phyloP scores from a whole-genome alignment of 2,329 filamentous ascomycete species.

The Plectosphaerella plurivora region DNA sequence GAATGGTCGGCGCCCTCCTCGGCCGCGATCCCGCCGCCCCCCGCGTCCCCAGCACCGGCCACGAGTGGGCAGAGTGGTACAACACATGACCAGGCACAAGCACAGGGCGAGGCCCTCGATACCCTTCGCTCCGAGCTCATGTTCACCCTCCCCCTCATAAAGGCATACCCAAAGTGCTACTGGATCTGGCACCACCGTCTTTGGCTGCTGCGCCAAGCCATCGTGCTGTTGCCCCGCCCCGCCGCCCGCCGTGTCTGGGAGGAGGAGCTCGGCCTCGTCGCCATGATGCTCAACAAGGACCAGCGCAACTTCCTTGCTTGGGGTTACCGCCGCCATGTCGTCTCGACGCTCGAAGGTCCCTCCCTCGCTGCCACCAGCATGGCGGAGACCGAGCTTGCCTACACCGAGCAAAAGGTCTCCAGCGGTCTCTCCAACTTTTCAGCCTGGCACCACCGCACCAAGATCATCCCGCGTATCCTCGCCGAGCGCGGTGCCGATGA shows the following conservation, averaged over 20 bases:
- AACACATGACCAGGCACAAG: slow-evolving; percentile 34
- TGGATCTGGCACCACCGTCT: slow-evolving; percentile 98
- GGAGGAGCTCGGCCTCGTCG: slow-evolving; percentile 74
- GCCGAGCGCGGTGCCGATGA: slow-evolving; percentile 64
- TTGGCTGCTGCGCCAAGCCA: slow-evolving; percentile 76
- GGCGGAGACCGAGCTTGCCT: slow-evolving; percentile 77
- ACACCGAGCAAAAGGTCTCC: slow-evolving; percentile 84
- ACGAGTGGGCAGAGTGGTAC: slow-evolving; percentile 48
- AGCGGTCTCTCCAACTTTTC: slow-evolving; percentile 92
- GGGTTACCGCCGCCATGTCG: slow-evolving; percentile 80
- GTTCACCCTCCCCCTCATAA: slow-evolving; percentile 80
- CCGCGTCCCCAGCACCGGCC: slow-evolving; percentile 34
- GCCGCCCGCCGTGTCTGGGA: slow-evolving; percentile 69
- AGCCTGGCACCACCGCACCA: slow-evolving; percentile 89
- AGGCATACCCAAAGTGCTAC: slow-evolving; percentile 92
- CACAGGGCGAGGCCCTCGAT: slow-evolving; percentile 44
- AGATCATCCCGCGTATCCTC: slow-evolving; percentile 73
- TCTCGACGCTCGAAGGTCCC: slow-evolving; percentile 66
- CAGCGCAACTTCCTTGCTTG: slow-evolving; percentile 94
- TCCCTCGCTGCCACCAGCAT: slow-evolving; percentile 54
- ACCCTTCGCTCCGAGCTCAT: slow-evolving; percentile 57
- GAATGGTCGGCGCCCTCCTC: slow-evolving; percentile 51
- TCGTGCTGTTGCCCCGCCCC: slow-evolving; percentile 51
- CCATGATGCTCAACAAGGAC: slow-evolving; percentile 85
- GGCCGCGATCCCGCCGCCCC: slow-evolving; percentile 45